Evolutionary conservation across 1,284 basidiomycete genomes (phyloP).

Genomic region (Thelephora terrestris): DNA sequence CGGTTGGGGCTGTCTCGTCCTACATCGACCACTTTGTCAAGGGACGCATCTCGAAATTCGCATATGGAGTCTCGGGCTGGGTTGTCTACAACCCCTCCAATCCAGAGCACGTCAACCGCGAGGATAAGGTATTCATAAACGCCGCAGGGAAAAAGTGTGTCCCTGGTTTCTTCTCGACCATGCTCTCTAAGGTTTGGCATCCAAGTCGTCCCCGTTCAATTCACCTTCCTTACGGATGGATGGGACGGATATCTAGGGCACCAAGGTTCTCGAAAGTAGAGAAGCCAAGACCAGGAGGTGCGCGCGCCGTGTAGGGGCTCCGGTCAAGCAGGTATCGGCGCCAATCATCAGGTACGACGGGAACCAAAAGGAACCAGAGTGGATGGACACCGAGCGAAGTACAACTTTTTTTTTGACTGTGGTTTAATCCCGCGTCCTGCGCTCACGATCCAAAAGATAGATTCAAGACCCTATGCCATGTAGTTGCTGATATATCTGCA

Average conservation of each 20-base stretch:
- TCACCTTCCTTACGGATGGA: background rate
- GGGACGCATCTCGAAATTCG: slow-evolving; percentile 22
- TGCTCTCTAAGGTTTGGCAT: too few relatives aligned
- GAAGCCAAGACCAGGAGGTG: slow-evolving; percentile 26
- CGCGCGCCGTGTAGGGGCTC: slow-evolving; percentile 20
- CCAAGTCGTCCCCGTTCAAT: background rate
- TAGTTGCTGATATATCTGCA: slow-evolving; percentile 30
- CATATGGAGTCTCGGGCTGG: slow-evolving; percentile 26
- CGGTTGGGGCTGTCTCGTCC: slow-evolving; percentile 26
- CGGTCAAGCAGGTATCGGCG: slow-evolving; percentile 17
- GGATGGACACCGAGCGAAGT: slow-evolving; percentile 15
- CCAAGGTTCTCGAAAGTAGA: slow-evolving; percentile 24
- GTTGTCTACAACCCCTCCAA: slow-evolving; percentile 19
- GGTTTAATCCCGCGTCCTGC: too few relatives aligned
- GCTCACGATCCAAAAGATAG: slow-evolving; percentile 20
- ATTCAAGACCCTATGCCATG: slow-evolving; percentile 34
- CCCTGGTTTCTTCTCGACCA: slow-evolving; percentile 24
- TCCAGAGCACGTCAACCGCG: slow-evolving; percentile 22
- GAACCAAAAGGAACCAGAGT: slow-evolving; percentile 8
- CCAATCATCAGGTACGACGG: slow-evolving; percentile 36
- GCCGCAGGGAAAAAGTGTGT: slow-evolving; percentile 23
- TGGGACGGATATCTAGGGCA: too few relatives aligned
- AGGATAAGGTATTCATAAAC: slow-evolving; percentile 13
- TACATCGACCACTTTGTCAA: slow-evolving; percentile 28
- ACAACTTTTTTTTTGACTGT: background rate